These are phyloP conservation scores for Marasmius oreades DNA, from an alignment of 1,284 basidiomycete species.

Conservation along the genomic window DNA sequence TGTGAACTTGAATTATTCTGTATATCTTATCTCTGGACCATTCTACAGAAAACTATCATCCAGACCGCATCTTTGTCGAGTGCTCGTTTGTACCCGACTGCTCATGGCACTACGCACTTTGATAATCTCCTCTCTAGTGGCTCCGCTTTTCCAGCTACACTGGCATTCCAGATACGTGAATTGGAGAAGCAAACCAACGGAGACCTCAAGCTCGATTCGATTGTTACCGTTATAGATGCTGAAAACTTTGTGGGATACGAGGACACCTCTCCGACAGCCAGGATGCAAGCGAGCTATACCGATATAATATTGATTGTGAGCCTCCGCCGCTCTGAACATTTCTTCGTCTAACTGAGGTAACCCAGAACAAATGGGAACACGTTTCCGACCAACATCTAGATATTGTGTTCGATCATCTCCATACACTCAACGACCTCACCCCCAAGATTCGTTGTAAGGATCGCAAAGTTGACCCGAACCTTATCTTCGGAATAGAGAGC, in stretches of 20 bases:
- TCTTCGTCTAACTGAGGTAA: not conserved
- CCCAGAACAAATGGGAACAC: constrained; percentile 85
- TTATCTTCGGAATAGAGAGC: constrained; percentile 84
- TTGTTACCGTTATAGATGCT: constrained; percentile 86
- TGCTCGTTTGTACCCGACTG: constrained; percentile 62
- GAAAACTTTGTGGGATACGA: constrained; percentile 90
- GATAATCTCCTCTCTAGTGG: constrained; percentile 44
- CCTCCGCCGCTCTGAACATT: constrained; percentile 14
- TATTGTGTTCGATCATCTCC: constrained; percentile 79
- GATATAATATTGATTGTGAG: constrained; percentile 82
- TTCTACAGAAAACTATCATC: constrained; percentile 65
- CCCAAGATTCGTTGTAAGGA: constrained; percentile 76
- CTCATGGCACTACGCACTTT: not conserved
- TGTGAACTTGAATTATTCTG: constrained; percentile 11
- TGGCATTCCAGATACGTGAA: constrained; percentile 89
- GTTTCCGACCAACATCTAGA: constrained; percentile 76
- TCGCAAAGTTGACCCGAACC: constrained; percentile 60
- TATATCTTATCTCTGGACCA: not conserved
- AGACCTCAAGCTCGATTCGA: constrained; percentile 82
- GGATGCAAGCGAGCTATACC: constrained; percentile 91
- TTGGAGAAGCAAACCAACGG: constrained; percentile 73
- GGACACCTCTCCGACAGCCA: constrained; percentile 83
- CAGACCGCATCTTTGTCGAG: constrained; percentile 90
- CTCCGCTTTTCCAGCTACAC: constrained; percentile 85
- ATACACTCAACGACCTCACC: constrained; percentile 84